A percentile compares a stretch with the other conserved stretches of the same genome.
These are phyloP conservation scores for Rutstroemia sydowiana DNA, from an alignment of 2,329 filamentous ascomycete species.

Conservation along the genomic window DNA sequence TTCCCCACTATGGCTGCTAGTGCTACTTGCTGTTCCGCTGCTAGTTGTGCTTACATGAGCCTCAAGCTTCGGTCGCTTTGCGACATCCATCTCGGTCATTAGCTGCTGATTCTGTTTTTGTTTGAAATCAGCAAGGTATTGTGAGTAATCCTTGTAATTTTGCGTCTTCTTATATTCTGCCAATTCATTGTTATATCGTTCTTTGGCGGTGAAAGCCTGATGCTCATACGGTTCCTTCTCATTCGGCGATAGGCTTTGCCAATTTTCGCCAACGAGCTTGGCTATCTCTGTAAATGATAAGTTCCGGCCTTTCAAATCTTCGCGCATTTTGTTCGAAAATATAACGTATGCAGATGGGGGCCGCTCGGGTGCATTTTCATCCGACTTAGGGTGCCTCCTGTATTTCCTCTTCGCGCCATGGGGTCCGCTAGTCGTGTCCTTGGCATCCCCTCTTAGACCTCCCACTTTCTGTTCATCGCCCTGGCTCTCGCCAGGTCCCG, in stretches of 20 bases:
- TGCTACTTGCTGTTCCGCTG: constrained; percentile 20
- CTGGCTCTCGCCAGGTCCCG: constrained; percentile 52
- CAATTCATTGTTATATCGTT: constrained; percentile 67
- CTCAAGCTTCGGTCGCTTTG: constrained; percentile 29
- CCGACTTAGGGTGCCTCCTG: constrained; percentile 69
- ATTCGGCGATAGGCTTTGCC: constrained; percentile 60
- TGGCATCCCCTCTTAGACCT: constrained; percentile 35
- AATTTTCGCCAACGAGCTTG: constrained; percentile 73
- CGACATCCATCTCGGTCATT: constrained; percentile 26
- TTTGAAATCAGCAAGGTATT: constrained; percentile 73
- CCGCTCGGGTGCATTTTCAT: constrained; percentile 72
- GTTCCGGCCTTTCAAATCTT: constrained; percentile 68
- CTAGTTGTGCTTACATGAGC: constrained; percentile 20
- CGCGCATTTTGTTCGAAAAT: constrained; percentile 78
- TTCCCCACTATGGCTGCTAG: constrained; percentile 19
- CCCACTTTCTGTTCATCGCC: constrained; percentile 47
- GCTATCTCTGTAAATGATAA: constrained; percentile 78
- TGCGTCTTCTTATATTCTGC: constrained; percentile 70
- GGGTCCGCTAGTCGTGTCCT: constrained; percentile 36
- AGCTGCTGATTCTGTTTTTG: constrained; percentile 56
- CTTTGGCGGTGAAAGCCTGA: constrained; percentile 65
- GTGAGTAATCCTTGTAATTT: constrained; percentile 59
- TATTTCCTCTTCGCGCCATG: constrained; percentile 62
- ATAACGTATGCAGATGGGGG: constrained; percentile 79
- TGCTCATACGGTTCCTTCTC: constrained; percentile 68